Conservation (phyloP, 1,284 basidiomycete genomes). For the Tilletia horrida region DNA sequence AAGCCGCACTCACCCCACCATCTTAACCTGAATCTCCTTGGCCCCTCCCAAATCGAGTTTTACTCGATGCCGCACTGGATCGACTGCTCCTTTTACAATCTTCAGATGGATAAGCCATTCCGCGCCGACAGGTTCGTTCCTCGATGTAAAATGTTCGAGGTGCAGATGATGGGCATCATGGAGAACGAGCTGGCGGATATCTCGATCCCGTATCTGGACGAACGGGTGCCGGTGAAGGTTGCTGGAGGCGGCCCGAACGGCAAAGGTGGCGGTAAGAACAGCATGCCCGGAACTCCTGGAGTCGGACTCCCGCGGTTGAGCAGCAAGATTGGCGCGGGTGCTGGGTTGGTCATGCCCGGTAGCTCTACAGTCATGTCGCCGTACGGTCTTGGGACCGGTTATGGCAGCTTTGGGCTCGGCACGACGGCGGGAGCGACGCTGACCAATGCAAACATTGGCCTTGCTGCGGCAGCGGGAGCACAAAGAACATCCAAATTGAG, state of each 20-base stretch:
- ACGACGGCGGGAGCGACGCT: neutral
- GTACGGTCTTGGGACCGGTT: slow-evolving; percentile 28
- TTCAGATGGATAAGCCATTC: slow-evolving; percentile 53
- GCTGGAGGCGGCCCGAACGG: neutral
- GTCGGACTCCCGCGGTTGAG: neutral
- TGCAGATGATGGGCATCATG: slow-evolving; percentile 54
- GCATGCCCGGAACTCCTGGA: neutral
- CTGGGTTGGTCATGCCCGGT: neutral
- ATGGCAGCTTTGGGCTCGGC: slow-evolving; percentile 18
- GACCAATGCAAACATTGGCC: neutral
- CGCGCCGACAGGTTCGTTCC: slow-evolving; percentile 52
- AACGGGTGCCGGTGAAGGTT: neutral
- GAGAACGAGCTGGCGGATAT: slow-evolving; percentile 51
- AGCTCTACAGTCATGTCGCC: neutral
- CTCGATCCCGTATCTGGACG: slow-evolving; percentile 48
- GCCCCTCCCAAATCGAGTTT: slow-evolving; percentile 27
- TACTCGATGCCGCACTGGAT: slow-evolving; percentile 54
- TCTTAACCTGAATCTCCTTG: neutral
- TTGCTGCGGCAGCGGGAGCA: no score
- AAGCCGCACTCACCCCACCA: neutral
- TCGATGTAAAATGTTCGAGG: slow-evolving; percentile 53
- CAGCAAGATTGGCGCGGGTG: neutral
- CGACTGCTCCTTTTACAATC: slow-evolving; percentile 54
- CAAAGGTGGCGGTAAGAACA: neutral
- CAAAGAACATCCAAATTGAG: neutral